Percentiles rank a stretch among this genome's conserved stretches.
Evolutionary conservation across 2,329 filamentous ascomycete species (phyloP).

Genomic region (Fusarium goolgardi): DNA sequence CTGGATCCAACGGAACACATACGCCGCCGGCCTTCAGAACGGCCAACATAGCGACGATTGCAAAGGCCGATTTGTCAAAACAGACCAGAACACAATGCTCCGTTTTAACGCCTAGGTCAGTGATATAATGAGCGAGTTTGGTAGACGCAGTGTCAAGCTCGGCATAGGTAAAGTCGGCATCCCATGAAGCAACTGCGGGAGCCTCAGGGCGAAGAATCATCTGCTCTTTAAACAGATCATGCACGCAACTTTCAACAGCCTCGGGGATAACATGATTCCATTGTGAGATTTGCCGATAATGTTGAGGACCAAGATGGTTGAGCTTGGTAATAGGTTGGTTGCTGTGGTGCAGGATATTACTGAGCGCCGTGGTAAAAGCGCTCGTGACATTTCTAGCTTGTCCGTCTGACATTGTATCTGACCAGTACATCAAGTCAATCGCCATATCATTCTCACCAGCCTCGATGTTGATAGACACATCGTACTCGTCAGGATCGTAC

Average conservation of each 20-base stretch:
- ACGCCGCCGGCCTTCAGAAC: conserved; percentile 36
- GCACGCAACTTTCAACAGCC: conserved; percentile 25
- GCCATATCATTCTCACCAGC: conserved; percentile 36
- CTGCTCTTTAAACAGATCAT: conserved; percentile 29
- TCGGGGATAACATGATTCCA: conserved; percentile 28
- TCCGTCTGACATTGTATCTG: conserved; percentile 32
- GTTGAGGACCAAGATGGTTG: conserved; percentile 15
- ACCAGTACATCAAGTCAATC: conserved; percentile 44
- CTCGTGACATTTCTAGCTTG: conserved; percentile 37
- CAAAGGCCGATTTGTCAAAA: conserved; percentile 34
- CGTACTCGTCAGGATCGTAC: conserved; percentile 41
- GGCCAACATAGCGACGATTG: conserved; percentile 34
- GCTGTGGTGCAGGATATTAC: conserved; percentile 32
- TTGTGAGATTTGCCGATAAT: background rate
- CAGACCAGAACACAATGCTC: conserved; percentile 28
- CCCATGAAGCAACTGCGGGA: conserved; percentile 38
- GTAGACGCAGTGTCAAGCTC: conserved; percentile 33
- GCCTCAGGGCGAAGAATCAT: background rate
- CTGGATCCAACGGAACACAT: conserved; percentile 30
- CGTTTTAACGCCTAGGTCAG: conserved; percentile 2
- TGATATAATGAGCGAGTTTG: conserved; percentile 23
- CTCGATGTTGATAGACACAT: conserved; percentile 40
- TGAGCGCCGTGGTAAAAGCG: conserved; percentile 32
- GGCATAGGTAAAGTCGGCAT: conserved; percentile 28
- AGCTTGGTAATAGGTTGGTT: conserved; percentile 22